These are phyloP conservation scores for Kuraishia capsulata DNA, from an alignment of 805 yeast genomes.

Conservation along the genomic window DNA sequence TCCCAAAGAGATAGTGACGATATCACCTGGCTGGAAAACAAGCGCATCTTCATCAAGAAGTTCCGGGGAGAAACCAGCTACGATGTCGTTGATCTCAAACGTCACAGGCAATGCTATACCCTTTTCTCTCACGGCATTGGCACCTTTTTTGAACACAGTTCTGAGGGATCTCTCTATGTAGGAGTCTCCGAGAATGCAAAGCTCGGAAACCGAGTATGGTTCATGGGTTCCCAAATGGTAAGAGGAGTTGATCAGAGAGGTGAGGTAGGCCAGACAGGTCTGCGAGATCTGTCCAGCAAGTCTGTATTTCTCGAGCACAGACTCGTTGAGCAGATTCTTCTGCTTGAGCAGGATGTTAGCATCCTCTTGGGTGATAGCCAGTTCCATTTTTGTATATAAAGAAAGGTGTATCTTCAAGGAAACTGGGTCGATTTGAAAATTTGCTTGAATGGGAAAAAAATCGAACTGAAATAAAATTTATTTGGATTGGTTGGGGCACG, in stretches of 20 bases:
- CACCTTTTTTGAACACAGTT: slow-evolving; percentile 44
- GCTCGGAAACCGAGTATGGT: slow-evolving; percentile 50
- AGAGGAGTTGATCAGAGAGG: slow-evolving; percentile 59
- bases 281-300: slow-evolving; percentile 86
- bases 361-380: slow-evolving; percentile 68
- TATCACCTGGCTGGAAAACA: slow-evolving; percentile 64
- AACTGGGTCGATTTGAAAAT: too few species aligned
- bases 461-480: too few species aligned
- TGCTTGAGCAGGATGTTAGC: slow-evolving; percentile 63
- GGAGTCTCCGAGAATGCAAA: slow-evolving; percentile 78
- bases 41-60: slow-evolving; percentile 45
- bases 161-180: slow-evolving; percentile 53
- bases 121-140: slow-evolving; percentile 62
- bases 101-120: slow-evolving; percentile 92
- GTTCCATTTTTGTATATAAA: slow-evolving; percentile 45
- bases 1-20: slow-evolving; percentile 78
- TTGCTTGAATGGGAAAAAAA: too few species aligned
- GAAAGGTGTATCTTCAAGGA: too few species aligned
- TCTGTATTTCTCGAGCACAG: slow-evolving; percentile 73
- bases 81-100: slow-evolving; percentile 74
- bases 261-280: slow-evolving; percentile 63
- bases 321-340: slow-evolving; percentile 55
- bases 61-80: slow-evolving; percentile 81
- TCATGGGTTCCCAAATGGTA: slow-evolving; percentile 51
- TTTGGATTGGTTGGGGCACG: too few species aligned